These are phyloP conservation scores for Cadophora malorum DNA, from an alignment of 2,329 filamentous ascomycete species.

Conservation along the genomic window DNA sequence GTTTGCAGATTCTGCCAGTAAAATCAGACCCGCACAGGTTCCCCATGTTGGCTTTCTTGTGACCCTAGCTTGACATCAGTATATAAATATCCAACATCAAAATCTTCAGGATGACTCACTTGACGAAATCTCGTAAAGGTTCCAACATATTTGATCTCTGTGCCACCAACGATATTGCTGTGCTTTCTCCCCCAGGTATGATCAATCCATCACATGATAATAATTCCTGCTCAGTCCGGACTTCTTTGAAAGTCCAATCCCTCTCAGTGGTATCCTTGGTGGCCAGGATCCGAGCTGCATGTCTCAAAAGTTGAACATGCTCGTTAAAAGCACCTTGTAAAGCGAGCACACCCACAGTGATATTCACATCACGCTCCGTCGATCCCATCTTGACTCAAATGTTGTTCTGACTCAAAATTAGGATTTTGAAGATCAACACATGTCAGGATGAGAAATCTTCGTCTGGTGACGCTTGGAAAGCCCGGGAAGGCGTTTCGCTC, in stretches of 20 bases:
- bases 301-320: conserved; percentile 77
- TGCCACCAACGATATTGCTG: conserved; percentile 88
- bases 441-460: conserved; percentile 23
- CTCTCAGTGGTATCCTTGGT: conserved; percentile 30
- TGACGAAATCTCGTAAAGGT: conserved; percentile 87
- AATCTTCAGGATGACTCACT: conserved; percentile 61
- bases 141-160: conserved; percentile 81
- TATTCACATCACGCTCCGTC: conserved; percentile 37
- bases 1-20: conserved; percentile 87
- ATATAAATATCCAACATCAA: conserved; percentile 18
- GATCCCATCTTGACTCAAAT: conserved; percentile 32
- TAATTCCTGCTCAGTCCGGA: conserved; percentile 78
- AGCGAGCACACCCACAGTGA: conserved; percentile 69
- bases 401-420: neutral
- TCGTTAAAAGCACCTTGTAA: conserved; percentile 94
- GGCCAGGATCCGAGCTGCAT: conserved; percentile 63
- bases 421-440: conserved; percentile 14
- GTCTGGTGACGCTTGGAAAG: conserved; percentile 26
- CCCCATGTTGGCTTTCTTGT: conserved; percentile 88
- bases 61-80: conserved; percentile 56
- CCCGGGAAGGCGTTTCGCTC: conserved; percentile 3
- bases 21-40: conserved; percentile 92
- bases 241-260: conserved; percentile 67
- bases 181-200: conserved; percentile 94
- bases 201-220: conserved; percentile 80